Conservation (phyloP, 148 eudicot species). For the Vaccinium vitisidaea region DNA sequence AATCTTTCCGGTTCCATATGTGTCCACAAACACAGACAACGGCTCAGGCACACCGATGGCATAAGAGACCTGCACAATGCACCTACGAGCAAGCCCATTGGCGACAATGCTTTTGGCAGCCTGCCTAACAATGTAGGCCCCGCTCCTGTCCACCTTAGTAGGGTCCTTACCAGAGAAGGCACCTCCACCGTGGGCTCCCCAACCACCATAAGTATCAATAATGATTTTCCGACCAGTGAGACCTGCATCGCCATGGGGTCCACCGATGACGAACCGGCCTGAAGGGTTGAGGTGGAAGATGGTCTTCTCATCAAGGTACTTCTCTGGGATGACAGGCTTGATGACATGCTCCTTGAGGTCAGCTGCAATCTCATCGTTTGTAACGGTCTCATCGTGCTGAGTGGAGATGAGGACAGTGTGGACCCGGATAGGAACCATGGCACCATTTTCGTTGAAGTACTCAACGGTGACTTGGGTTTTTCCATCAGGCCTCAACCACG, state of each 20-base stretch:
- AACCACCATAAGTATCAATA: slow-evolving; percentile 20
- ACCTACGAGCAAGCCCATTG: slow-evolving; percentile 28
- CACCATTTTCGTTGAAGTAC: slow-evolving; percentile 37
- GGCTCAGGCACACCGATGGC: slow-evolving; percentile 35
- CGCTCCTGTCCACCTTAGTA: slow-evolving; percentile 21
- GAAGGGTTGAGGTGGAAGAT: slow-evolving; percentile 31
- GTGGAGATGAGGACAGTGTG: slow-evolving; percentile 49
- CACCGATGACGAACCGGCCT: slow-evolving; percentile 17
- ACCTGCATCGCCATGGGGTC: slow-evolving; percentile 29
- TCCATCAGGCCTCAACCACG: slow-evolving; percentile 51
- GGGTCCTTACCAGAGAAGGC: slow-evolving; percentile 26
- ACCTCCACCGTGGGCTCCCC: slow-evolving; percentile 25
- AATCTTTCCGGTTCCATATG: slow-evolving; percentile 31
- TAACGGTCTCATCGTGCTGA: slow-evolving; percentile 48
- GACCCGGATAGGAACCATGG: slow-evolving; percentile 42
- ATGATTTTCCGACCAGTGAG: slow-evolving; percentile 30
- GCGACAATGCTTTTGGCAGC: slow-evolving; percentile 26
- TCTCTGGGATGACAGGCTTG: slow-evolving; percentile 22
- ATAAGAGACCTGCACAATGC: slow-evolving; percentile 31
- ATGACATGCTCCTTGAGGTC: slow-evolving; percentile 23
- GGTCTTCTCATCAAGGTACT: slow-evolving; percentile 22
- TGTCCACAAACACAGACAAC: slow-evolving; percentile 27
- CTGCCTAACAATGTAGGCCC: slow-evolving; percentile 22
- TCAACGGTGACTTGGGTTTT: slow-evolving; percentile 48
- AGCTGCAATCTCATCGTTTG: slow-evolving; percentile 41